A percentile compares a stretch with the other conserved stretches of the same genome.
These are phyloP conservation scores for Nicotiana paniculata DNA, from an alignment of 257 asterid genomes.

Conservation along the genomic window DNA sequence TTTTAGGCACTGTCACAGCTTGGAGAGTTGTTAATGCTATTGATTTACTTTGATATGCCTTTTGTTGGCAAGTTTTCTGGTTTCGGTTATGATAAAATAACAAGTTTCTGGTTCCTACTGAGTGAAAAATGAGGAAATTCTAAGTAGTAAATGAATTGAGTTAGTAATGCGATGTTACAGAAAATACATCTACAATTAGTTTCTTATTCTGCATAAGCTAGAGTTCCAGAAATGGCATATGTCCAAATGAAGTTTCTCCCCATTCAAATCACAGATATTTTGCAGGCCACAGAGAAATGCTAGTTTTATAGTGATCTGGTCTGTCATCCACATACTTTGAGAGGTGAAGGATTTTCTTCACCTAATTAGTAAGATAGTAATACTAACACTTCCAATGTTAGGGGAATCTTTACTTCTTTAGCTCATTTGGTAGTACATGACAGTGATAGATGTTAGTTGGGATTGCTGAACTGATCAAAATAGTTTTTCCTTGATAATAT, in stretches of 20 bases:
- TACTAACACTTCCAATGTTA: background rate
- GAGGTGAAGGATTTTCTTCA: background rate
- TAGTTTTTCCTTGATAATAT: background rate
- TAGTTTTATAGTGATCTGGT: background rate
- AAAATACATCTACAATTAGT: background rate
- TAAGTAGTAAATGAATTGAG: background rate
- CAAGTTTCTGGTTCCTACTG: background rate
- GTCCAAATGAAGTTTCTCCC: background rate
- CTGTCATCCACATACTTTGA: background rate
- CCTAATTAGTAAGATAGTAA: background rate
- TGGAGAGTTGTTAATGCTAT: background rate
- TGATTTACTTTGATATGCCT: background rate
- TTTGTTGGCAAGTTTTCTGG: background rate
- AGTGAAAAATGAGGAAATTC: background rate
- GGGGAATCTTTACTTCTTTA: background rate
- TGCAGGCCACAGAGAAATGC: background rate
- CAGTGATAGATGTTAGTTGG: constrained; percentile 1
- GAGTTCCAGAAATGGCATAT: background rate
- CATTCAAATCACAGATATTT: background rate
- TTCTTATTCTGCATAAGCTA: background rate
- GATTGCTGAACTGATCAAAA: background rate
- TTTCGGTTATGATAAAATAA: background rate
- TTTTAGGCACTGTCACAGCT: background rate
- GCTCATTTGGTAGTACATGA: background rate
- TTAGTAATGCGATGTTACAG: background rate